Evolutionary conservation across 305 asterid species (phyloP).

Genomic region (Fraxinus dipetala): DNA sequence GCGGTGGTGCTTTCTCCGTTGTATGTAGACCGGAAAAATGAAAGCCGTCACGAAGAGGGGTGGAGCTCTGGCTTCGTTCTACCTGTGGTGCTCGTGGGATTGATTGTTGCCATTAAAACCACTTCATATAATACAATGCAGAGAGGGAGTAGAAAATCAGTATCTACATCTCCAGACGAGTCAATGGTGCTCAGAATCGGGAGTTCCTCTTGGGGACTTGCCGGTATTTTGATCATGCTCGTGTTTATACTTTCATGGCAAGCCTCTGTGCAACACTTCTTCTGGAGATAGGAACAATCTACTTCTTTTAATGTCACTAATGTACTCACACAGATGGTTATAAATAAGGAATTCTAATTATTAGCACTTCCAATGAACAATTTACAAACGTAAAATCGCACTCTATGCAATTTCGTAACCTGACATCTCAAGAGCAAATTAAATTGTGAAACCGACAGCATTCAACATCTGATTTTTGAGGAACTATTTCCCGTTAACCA

Average conservation of each 20-base stretch:
- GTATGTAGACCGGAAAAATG: slow-evolving; percentile 37
- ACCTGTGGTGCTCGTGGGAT: slow-evolving; percentile 57
- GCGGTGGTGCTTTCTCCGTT: slow-evolving; percentile 70
- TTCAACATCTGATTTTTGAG: not conserved
- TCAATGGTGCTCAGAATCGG: slow-evolving; percentile 45
- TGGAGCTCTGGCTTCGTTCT: slow-evolving; percentile 69
- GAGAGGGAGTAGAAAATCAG: slow-evolving; percentile 17
- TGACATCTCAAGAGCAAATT: not conserved
- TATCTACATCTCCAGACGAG: slow-evolving; percentile 21
- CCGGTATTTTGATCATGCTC: slow-evolving; percentile 62
- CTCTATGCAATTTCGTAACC: not conserved
- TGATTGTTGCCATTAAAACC: slow-evolving; percentile 65
- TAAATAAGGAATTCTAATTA: not conserved
- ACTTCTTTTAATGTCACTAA: not conserved
- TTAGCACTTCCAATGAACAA: not conserved
- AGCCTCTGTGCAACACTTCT: slow-evolving; percentile 44
- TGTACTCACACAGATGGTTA: not conserved
- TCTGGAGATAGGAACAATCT: slow-evolving; percentile 38
- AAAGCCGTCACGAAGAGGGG: slow-evolving; percentile 35
- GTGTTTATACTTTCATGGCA: slow-evolving; percentile 61
- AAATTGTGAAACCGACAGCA: not conserved
- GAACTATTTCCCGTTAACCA: not conserved
- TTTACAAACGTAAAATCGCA: not conserved
- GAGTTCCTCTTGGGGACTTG: slow-evolving; percentile 70
- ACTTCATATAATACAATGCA: slow-evolving; percentile 35